These are phyloP conservation scores for Vinca major DNA, from an alignment of 305 asterid species.

Conservation along the genomic window DNA sequence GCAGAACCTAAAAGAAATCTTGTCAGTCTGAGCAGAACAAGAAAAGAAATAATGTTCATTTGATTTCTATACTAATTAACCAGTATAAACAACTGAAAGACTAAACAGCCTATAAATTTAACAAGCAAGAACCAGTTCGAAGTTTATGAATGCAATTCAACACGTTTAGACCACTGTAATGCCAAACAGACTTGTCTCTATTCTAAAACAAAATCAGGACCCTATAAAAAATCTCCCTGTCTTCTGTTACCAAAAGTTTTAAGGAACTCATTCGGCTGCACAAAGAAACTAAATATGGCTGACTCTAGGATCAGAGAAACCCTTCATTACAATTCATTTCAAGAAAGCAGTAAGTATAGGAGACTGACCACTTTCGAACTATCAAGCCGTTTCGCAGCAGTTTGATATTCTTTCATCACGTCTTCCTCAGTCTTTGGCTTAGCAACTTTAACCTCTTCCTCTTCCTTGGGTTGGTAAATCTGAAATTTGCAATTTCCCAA, in stretches of 20 bases:
- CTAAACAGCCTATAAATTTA: too few relatives aligned
- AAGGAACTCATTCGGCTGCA: neutral
- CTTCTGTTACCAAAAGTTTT: neutral
- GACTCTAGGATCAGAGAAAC: neutral
- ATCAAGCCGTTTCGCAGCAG: slow-evolving; percentile 77
- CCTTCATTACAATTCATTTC: neutral
- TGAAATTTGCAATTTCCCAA: slow-evolving; percentile 20
- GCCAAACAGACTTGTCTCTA: neutral
- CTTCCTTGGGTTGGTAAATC: slow-evolving; percentile 82
- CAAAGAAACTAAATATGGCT: neutral
- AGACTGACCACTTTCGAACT: slow-evolving; percentile 56
- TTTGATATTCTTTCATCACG: slow-evolving; percentile 56
- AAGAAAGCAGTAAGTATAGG: slow-evolving; percentile 16
- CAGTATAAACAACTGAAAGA: too few relatives aligned
- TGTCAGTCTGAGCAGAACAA: slow-evolving; percentile 7
- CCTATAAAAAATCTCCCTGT: neutral
- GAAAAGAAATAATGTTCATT: slow-evolving; percentile 5
- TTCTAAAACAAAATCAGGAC: neutral
- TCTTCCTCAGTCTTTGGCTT: slow-evolving; percentile 44
- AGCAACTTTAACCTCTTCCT: slow-evolving; percentile 66
- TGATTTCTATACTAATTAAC: neutral
- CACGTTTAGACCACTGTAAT: neutral
- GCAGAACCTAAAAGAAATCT: slow-evolving; percentile 43
- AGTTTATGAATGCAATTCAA: too few relatives aligned
- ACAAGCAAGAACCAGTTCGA: too few relatives aligned